phyloP scores from a whole-genome alignment of 768 basidiomycete species.

The Agrocybe chaxingu region DNA sequence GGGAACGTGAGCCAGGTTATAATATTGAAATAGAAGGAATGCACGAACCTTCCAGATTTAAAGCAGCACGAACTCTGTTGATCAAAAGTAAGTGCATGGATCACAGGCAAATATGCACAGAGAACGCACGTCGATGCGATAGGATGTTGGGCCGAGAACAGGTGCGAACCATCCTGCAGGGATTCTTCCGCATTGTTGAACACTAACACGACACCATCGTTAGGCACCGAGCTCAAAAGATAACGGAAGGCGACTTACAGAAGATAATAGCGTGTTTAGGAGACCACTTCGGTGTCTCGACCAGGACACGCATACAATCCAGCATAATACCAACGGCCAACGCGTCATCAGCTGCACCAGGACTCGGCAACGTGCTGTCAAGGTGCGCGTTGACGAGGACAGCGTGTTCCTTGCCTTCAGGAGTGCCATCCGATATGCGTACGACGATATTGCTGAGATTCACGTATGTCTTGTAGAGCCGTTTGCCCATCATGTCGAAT shows the following conservation, averaged over 20 bases:
- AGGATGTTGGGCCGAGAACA: conserved; percentile 89
- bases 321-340: conserved; percentile 89
- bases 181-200: conserved; percentile 97
- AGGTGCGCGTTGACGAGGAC: conserved; percentile 87
- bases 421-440: conserved; percentile 77
- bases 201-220: conserved; percentile 42
- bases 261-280: conserved; percentile 82
- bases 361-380: conserved; percentile 86
- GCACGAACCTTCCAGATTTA: conserved; percentile 82
- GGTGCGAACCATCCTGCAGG: conserved; percentile 90
- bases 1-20: background rate
- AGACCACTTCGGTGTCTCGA: conserved; percentile 62
- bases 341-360: conserved; percentile 88
- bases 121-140: conserved; percentile 61
- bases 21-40: background rate
- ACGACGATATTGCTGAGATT: conserved; percentile 88
- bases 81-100: background rate
- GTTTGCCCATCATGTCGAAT: conserved; percentile 89
- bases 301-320: conserved; percentile 78
- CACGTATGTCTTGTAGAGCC: conserved; percentile 83
- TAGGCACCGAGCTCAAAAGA: background rate
- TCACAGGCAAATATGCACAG: background rate
- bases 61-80: conserved; percentile 71
- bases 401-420: conserved; percentile 72
- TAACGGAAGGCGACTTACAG: conserved; percentile 44